Base-by-base conservation (phyloP, 148 eudicot genomes). In the Rhododendron ovatum region DNA sequence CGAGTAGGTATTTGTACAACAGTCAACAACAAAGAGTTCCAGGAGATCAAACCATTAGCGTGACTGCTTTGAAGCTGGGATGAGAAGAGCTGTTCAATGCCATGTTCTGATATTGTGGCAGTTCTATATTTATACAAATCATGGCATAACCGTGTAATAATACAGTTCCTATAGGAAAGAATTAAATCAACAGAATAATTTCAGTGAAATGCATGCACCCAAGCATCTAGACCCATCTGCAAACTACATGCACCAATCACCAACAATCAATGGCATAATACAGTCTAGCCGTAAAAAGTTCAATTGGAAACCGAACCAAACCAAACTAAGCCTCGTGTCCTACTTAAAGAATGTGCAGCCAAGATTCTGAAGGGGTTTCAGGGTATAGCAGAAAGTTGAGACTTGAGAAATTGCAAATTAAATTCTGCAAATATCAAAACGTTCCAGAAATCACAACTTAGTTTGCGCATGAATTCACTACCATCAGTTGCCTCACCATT, bases 201-300 rank as follows among this genome's bases (percentile, higher is more conserved):
- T 12, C 2, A 9, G 82, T 47, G 20, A 79, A 79, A 50, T 30
- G 39, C 30, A 51, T 51, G 61, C 61, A 47, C 12, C 57, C 53
- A 47, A 78, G 81, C 81, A 45, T 79, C 57, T 30, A 80, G 63
- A 80, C 35, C 82, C 61, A 48, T 80, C 61, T 80, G 63, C 63
- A 50, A 47, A 22, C n/a, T 45, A 43, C 12, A 20, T 9, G 5
- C 53, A 10, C 30, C 33, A 18, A 43, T 12, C 51, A 45, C 28
- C 55, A 78, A 78, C 28, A 77, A 45, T 76, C 80, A 76, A 78
- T 22, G 53, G 9, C 53, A 78, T 22, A 45, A 43, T 43, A n/a
- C 30, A 43, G 17, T 78, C 81, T 11, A 24, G 81, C 81, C 2
- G 17, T 76, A 33, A 11, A 78, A 78, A 78, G 26, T 78, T 78